Conservation (phyloP, 306 rosid genomes). For the Dalbergia oliveri region DNA sequence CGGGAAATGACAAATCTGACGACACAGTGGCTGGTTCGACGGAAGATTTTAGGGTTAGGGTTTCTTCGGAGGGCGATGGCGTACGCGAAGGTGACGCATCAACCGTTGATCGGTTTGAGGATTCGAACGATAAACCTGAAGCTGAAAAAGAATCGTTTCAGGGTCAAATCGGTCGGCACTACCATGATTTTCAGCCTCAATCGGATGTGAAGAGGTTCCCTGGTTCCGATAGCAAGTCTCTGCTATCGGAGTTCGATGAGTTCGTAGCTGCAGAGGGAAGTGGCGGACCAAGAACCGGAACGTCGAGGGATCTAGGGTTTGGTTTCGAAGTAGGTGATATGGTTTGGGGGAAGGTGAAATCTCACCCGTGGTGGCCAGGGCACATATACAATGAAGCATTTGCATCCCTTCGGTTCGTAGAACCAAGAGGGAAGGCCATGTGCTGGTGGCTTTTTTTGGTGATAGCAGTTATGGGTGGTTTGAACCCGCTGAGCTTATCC, state of each 20-base stretch:
- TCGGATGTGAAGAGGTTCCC: constrained; percentile 40
- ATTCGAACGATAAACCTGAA: constrained; percentile 22
- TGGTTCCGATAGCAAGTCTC: constrained; percentile 52
- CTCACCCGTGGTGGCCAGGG: constrained; percentile 99
- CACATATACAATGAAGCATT: constrained; percentile 82
- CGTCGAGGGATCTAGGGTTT: constrained; percentile 65
- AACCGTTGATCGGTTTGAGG: constrained; percentile 31
- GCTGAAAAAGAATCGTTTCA: constrained; percentile 15
- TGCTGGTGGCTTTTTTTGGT: constrained; percentile 92
- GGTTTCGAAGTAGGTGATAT: constrained; percentile 89
- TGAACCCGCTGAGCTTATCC: constrained; percentile 86
- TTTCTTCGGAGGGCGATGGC: constrained; percentile 45
- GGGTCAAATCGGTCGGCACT: not conserved
- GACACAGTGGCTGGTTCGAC: constrained; percentile 42
- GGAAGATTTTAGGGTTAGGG: constrained; percentile 57
- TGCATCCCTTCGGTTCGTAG: constrained; percentile 82
- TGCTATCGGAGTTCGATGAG: constrained; percentile 75
- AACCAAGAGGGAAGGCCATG: constrained; percentile 75
- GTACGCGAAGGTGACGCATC: constrained; percentile 44
- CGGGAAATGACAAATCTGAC: constrained; percentile 51
- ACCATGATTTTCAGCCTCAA: constrained; percentile 4
- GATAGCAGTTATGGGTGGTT: constrained; percentile 99
- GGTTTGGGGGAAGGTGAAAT: constrained; percentile 99
- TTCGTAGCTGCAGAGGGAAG: constrained; percentile 71
- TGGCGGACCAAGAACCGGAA: constrained; percentile 54